phyloP scores from a whole-genome alignment of 176 grass and related monocot species.

The Aegilops umbellulata region DNA sequence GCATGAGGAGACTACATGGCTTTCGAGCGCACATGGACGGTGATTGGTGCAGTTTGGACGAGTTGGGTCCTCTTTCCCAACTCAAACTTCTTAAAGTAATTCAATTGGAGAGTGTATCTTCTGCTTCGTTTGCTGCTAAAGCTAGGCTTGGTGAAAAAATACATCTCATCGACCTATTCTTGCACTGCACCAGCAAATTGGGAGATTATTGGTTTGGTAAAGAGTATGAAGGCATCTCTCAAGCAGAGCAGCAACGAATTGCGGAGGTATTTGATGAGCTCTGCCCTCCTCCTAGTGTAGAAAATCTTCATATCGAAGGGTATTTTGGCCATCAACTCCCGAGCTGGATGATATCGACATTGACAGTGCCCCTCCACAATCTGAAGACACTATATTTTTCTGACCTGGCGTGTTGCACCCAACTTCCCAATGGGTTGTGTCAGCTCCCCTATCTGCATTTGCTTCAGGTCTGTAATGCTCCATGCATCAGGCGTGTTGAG shows the following conservation, averaged over 20 bases:
- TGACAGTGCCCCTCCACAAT: not conserved
- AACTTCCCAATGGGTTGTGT: not conserved
- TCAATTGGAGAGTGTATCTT: not conserved
- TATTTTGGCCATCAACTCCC: slow-evolving; percentile 8
- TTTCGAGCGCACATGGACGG: not conserved
- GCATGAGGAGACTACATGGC: not conserved
- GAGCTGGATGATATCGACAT: not conserved
- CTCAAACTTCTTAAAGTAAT: not conserved
- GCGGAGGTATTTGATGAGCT: slow-evolving; percentile 12
- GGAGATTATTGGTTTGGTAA: not conserved
- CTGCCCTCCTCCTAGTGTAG: not conserved
- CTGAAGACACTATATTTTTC: not conserved
- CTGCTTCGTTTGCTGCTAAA: not conserved
- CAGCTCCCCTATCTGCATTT: not conserved
- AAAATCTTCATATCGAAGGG: not conserved
- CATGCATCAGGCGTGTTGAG: not conserved
- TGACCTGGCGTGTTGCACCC: not conserved
- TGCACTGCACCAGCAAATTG: not conserved
- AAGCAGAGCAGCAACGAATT: not conserved
- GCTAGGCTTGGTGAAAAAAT: not conserved
- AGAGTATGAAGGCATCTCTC: not conserved
- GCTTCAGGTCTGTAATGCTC: not conserved
- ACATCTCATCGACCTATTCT: not conserved
- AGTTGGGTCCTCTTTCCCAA: not conserved
- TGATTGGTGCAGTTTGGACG: not conserved